phyloP scores from a whole-genome alignment of 2,329 filamentous ascomycete genomes.

The Apiospora rasikravindrae region DNA sequence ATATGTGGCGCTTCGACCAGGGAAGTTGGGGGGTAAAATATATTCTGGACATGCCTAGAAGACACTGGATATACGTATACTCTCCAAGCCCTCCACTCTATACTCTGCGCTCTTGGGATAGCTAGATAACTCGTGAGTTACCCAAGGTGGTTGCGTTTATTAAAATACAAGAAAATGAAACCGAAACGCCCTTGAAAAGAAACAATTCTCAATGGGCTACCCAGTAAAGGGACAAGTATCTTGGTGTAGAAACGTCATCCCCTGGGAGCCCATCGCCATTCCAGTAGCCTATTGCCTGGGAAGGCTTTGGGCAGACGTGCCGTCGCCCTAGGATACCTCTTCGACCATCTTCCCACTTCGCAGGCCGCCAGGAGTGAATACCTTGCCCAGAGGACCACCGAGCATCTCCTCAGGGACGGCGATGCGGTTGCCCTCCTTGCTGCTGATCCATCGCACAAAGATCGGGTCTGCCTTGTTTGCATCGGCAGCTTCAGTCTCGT shows the following conservation, averaged over 20 bases:
- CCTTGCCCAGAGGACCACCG: conserved; percentile 62
- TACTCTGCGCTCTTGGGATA: not conserved
- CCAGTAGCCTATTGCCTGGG: not conserved
- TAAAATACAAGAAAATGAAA: not conserved
- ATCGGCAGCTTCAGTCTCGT: conserved; percentile 51
- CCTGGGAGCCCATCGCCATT: not conserved
- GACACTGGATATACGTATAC: no score
- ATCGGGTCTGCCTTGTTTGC: conserved; percentile 59
- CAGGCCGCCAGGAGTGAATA: conserved; percentile 53
- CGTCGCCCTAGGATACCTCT: conserved; percentile 51
- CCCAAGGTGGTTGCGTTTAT: not conserved
- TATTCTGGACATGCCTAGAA: not conserved
- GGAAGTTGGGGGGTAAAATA: not conserved
- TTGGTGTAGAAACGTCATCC: not conserved
- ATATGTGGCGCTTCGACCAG: not conserved
- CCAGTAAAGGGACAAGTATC: not conserved
- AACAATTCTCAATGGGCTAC: not conserved
- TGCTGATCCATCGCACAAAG: conserved; percentile 75
- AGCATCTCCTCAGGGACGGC: conserved; percentile 73
- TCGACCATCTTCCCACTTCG: conserved; percentile 57
- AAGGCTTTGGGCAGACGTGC: not conserved
- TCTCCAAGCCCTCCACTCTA: not conserved
- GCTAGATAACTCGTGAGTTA: not conserved
- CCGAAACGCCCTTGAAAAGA: not conserved
- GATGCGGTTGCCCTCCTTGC: conserved; percentile 65